Evolutionary conservation across 2,329 filamentous ascomycete genomes (phyloP).

Genomic region (Fusarium falciforme): DNA sequence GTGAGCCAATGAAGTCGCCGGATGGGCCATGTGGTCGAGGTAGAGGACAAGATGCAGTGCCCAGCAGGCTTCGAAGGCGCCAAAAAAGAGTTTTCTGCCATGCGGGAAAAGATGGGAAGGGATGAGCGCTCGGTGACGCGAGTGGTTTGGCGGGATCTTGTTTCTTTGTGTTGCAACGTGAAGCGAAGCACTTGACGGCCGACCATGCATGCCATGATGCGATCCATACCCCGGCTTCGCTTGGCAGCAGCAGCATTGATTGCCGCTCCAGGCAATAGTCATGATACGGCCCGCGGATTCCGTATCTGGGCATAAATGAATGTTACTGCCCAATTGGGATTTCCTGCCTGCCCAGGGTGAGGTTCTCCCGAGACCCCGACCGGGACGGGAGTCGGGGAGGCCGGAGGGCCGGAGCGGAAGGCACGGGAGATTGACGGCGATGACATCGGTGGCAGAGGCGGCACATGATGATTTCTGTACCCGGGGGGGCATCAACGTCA

Average conservation of each 20-base stretch:
- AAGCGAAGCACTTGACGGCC: neutral
- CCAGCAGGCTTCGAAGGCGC: neutral
- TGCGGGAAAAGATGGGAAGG: conserved; percentile 6
- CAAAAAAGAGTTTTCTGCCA: conserved; percentile 2
- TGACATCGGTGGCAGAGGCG: conserved; percentile 18
- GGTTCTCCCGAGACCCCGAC: conserved; percentile 11
- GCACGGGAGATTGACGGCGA: conserved; percentile 12
- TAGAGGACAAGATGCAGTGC: conserved; percentile 34
- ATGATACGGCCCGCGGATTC: conserved; percentile 1
- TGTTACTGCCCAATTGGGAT: neutral
- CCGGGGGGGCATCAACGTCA: conserved; percentile 21
- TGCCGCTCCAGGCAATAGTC: neutral
- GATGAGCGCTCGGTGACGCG: conserved; percentile 19
- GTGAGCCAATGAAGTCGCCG: conserved; percentile 35
- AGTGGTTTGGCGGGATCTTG: conserved; percentile 17
- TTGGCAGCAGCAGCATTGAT: neutral
- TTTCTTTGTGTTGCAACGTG: neutral
- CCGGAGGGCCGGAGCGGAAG: conserved; percentile 31
- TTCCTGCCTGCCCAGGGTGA: neutral
- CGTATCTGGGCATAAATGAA: neutral
- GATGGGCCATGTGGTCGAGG: conserved; percentile 40
- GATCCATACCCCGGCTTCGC: neutral
- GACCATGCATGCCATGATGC: conserved; percentile 9
- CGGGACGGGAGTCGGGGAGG: conserved; percentile 20
- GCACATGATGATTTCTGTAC: conserved; percentile 11